phyloP scores from a whole-genome alignment of 805 yeast genomes.

The Candida railenensis region DNA sequence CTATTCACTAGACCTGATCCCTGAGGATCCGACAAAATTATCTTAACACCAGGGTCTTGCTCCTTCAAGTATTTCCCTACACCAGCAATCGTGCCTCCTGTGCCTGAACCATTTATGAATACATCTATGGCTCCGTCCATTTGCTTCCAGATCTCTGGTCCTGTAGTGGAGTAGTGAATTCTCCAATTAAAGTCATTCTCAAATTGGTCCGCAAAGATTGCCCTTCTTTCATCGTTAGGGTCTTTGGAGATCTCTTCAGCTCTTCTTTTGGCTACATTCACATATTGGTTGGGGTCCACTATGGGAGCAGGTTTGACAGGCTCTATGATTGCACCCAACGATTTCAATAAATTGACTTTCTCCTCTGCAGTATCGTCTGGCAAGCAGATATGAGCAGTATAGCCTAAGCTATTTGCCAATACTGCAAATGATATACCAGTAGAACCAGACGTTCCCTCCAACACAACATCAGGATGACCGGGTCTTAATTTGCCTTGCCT shows the following conservation, averaged over 20 bases:
- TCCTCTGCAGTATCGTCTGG: constrained; percentile 93
- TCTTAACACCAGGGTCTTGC: constrained; percentile 42
- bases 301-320: constrained; percentile 93
- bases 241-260: constrained; percentile 52
- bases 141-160: constrained; percentile 88
- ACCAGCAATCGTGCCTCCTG: constrained; percentile 98
- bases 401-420: constrained; percentile 86
- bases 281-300: constrained; percentile 91
- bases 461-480: constrained; percentile 66
- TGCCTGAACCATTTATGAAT: constrained; percentile 91
- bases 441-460: constrained; percentile 96
- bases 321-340: constrained; percentile 80
- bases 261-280: constrained; percentile 75
- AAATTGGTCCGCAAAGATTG: constrained; percentile 92
- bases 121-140: constrained; percentile 63
- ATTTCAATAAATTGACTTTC: constrained; percentile 66
- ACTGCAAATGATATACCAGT: constrained; percentile 94
- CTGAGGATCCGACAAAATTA: constrained; percentile 89
- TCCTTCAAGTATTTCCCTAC: constrained; percentile 78
- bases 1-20: constrained; percentile 90
- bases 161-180: constrained; percentile 78
- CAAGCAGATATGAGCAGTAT: constrained; percentile 86
- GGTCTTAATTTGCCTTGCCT: constrained; percentile 54
- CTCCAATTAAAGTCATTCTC: constrained; percentile 92
- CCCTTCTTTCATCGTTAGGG: constrained; percentile 41